Base-by-base conservation (phyloP, 495 filamentous ascomycete species). In the Xylaria acuta region DNA sequence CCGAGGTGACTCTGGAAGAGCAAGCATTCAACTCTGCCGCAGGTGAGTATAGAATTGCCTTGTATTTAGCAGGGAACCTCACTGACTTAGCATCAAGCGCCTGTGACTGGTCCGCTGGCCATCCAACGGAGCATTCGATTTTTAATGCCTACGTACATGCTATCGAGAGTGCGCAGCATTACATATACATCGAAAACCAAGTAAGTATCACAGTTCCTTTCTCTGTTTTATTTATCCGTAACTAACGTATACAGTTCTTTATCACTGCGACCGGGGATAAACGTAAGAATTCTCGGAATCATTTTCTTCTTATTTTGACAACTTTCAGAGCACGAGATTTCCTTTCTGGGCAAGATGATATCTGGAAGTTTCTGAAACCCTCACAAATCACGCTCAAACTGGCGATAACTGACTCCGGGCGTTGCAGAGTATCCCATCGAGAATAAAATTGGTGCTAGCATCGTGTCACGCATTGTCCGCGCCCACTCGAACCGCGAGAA, bases 111-210 rank as follows among this genome's bases (percentile, higher is more conserved):
- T 93, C 91, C 30, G 84, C 88, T 63, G 92, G 92, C 22, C 86
- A 88, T 41, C 81, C 84, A 6, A 86, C 90, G 0, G 90, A 97
- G 82, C 94, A 97, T 80, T 97, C 94, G 0, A 94, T 98, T 75
- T 88, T 89, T 25, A 94, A 97, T 76, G 95, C 95, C 18, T 98
- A 98, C 73, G 91, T 92, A 47, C 88, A 93, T 64, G 87, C 92
- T 41, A 97, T 98, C 77, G 86, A 84, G 30, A 91, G 93, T 73
- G 93, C 92, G 53, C 80, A 91, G 79, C 93, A 97, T 79, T 97
- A 93, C 75, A 81, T 98, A 47, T 98, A 97, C 81, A 97, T 98
- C 22, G 95, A 98, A 82, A 98, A 98, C 75, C 95, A 98, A 80
- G 83, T 83, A 64, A 22, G 77, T 47, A 22, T 8, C 32, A 62